Base-by-base conservation (phyloP, 1,284 basidiomycete species). In the Leucoagaricus sp. region DNA sequence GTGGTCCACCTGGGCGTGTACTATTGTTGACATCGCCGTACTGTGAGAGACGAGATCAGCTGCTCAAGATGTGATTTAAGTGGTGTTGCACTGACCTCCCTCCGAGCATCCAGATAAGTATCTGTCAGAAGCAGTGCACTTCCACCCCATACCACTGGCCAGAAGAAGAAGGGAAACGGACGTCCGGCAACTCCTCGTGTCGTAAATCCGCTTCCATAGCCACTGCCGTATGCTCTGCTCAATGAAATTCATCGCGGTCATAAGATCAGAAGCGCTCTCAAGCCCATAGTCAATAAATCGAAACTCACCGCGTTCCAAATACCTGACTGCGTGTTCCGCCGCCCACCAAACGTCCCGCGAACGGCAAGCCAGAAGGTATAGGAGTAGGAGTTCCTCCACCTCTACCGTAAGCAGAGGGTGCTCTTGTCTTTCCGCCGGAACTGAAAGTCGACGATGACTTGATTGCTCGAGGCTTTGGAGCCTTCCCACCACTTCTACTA, bases 11-110 rank as follows among this genome's bases (percentile, higher is more conserved):
- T 3, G 85, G 81, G 4, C 86, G 79, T 42, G 74, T 80, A 0
- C 76, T 72, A 63, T 88, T 87, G 60, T 72, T 72, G 4, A 79
- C 68, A 41, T 69, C 64, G 45, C 86, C 87, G 59, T 88, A 89
- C 85, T 86, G 57, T 4, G 58, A 28, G 51, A n/a, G n/a, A n/a
- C n/a, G n/a, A 15, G 25, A 2, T n/a, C 23, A 28, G 12, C 49
- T 29, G 23, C 3, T 45, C 21, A 52, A n/a, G 58, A n/a, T 13
- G 25, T 17, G 52, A 15, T n/a, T 56, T 15, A 21, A 13, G 28
- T 45, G n/a, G 19, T 13, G 28, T 28, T 7, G 13, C 5, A 53
- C 59, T 31, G 48, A 69, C 71, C 65, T 75, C 70, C 17, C 48
- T 17, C 5, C 63, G 57, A 51, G 62, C 69, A 61, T 83, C 74